phyloP scores from a whole-genome alignment of 2,329 filamentous ascomycete genomes.

The Trichoderma oligosporum region DNA sequence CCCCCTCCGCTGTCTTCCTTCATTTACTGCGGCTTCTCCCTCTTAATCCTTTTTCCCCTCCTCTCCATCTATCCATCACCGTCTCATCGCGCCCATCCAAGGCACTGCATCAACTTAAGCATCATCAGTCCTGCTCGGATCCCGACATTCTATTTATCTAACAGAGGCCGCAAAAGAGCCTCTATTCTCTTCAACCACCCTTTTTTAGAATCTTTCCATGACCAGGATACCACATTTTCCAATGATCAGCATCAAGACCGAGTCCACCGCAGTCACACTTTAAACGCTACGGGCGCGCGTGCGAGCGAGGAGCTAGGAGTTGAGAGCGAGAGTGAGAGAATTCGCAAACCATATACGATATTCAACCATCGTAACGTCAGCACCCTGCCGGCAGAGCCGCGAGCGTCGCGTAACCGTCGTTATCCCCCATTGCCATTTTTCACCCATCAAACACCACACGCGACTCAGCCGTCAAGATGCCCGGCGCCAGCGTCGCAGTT shows the following conservation, averaged over 20 bases:
- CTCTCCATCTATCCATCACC: constrained; percentile 21
- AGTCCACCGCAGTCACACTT: constrained; percentile 62
- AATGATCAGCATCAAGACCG: constrained; percentile 52
- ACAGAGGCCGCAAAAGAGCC: constrained; percentile 32
- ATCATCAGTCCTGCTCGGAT: constrained; percentile 26
- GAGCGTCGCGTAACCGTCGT: constrained; percentile 27
- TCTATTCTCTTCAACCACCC: constrained; percentile 25
- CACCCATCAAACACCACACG: constrained; percentile 25
- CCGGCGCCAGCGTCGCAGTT: constrained; percentile 64
- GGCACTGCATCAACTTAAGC: constrained; percentile 26
- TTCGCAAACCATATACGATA: constrained; percentile 41
- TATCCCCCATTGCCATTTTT: constrained; percentile 25
- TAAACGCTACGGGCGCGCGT: constrained; percentile 66
- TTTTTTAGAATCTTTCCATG: constrained; percentile 40
- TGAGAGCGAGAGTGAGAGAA: constrained; percentile 31
- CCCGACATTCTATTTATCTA: constrained; percentile 21
- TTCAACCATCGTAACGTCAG: constrained; percentile 56
- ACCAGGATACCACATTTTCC: constrained; percentile 39
- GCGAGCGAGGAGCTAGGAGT: constrained; percentile 53
- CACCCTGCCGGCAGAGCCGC: constrained; percentile 28
- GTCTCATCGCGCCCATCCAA: constrained; percentile 21
- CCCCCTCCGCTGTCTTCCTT: constrained; percentile 22
- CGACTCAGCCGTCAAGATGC: constrained; percentile 55
- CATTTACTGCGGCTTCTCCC: constrained; percentile 24
- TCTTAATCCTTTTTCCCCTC: constrained; percentile 20